Evolutionary conservation across 495 filamentous ascomycete genomes (phyloP).

Genomic region (Halenospora varia): DNA sequence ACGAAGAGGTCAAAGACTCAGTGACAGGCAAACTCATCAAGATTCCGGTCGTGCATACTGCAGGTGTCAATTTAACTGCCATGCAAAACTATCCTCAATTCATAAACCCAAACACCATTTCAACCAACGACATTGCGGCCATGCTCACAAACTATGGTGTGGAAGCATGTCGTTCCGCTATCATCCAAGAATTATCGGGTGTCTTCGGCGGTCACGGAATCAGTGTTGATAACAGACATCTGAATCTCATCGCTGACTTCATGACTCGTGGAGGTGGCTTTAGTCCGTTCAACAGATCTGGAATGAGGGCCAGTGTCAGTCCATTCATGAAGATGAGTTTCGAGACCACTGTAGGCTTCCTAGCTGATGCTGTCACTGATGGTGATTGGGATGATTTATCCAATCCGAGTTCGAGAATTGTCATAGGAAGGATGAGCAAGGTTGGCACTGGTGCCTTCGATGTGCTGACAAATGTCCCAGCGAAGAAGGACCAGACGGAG

Average conservation of each 20-base stretch:
- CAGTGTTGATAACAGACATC: constrained; percentile 83
- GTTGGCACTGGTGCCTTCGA: constrained; percentile 93
- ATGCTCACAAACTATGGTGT: constrained; percentile 87
- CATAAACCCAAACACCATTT: constrained; percentile 81
- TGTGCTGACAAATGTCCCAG: constrained; percentile 50
- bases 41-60: constrained; percentile 64
- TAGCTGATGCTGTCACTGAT: constrained; percentile 86
- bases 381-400: constrained; percentile 84
- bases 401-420: constrained; percentile 82
- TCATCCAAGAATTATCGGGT: constrained; percentile 79
- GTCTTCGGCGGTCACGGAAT: constrained; percentile 94
- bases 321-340: constrained; percentile 98
- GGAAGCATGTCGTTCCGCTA: constrained; percentile 81
- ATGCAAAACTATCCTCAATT: constrained; percentile 84
- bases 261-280: constrained; percentile 92
- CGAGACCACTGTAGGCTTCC: constrained; percentile 91
- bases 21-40: constrained; percentile 40
- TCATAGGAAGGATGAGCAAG: constrained; percentile 74
- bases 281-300: constrained; percentile 85
- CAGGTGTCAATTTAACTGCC: constrained; percentile 83
- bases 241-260: constrained; percentile 93
- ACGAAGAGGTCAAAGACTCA: constrained; percentile 53
- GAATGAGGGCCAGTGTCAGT: constrained; percentile 73
- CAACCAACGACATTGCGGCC: constrained; percentile 87
- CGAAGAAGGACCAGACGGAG: constrained; percentile 12